Percentiles rank a stretch among this genome's conserved stretches.
These are phyloP conservation scores for Candolleomyces aberdarensis DNA, from an alignment of 768 basidiomycete genomes.

Conservation along the genomic window DNA sequence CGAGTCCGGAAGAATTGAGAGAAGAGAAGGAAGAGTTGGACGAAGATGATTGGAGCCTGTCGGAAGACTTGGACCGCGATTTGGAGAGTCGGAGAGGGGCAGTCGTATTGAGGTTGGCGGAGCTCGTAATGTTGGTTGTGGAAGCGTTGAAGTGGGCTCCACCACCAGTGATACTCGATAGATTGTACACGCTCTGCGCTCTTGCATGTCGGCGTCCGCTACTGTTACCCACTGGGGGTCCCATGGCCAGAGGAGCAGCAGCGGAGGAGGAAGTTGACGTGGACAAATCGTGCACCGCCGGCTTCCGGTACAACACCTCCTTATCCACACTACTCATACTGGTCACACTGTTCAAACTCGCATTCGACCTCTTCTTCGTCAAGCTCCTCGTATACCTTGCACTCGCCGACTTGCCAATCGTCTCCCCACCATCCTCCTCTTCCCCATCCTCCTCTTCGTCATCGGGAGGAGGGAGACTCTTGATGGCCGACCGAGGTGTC, in stretches of 20 bases:
- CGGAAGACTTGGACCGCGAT: constrained; percentile 40
- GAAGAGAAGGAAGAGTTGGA: constrained; percentile 4
- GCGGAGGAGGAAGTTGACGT: constrained; percentile 18
- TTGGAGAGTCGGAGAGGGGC: constrained; percentile 33
- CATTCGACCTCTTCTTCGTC: constrained; percentile 9
- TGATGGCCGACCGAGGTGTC: constrained; percentile 14
- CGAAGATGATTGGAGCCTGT: constrained; percentile 21
- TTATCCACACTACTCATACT: neutral
- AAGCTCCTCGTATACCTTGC: constrained; percentile 23
- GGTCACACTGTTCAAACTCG: constrained; percentile 13
- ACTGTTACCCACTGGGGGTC: no score
- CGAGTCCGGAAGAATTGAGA: neutral
- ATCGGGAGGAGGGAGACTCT: constrained; percentile 11
- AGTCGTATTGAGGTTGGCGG: constrained; percentile 11
- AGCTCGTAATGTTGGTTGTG: constrained; percentile 9
- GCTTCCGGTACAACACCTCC: neutral
- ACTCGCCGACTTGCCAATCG: constrained; percentile 55
- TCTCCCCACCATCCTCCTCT: constrained; percentile 45
- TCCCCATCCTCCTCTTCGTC: constrained; percentile 24
- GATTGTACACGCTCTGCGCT: constrained; percentile 59
- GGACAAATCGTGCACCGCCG: neutral
- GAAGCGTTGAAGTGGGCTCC: constrained; percentile 9
- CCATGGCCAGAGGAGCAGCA: neutral
- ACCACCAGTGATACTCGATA: constrained; percentile 29
- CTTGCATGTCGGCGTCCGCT: constrained; percentile 30